Evolutionary conservation across 1,284 basidiomycete genomes (phyloP).

Genomic region (Ceratobasidium sp.): DNA sequence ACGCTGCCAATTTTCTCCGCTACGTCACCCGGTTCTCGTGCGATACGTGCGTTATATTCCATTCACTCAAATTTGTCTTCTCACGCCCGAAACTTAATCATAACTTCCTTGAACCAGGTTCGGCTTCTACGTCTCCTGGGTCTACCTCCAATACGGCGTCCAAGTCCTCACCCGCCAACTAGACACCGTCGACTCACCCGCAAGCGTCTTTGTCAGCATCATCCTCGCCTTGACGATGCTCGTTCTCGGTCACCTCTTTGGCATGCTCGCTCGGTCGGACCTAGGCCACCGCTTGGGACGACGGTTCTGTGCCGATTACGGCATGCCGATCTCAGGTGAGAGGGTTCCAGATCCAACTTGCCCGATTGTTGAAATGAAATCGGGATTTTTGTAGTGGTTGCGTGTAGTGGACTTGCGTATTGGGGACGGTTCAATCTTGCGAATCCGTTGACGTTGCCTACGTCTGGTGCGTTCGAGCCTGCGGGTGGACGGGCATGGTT

Average conservation of each 20-base stretch:
- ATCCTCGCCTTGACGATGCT: constrained; percentile 84
- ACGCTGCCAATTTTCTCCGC: constrained; percentile 82
- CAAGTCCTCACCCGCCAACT: constrained; percentile 86
- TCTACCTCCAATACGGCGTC: constrained; percentile 91
- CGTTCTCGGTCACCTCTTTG: constrained; percentile 78
- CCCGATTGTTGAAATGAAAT: background rate
- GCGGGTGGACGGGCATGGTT: constrained; percentile 87
- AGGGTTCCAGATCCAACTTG: background rate
- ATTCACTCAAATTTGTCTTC: constrained; percentile 61
- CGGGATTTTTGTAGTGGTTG: constrained; percentile 66
- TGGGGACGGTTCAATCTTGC: constrained; percentile 83
- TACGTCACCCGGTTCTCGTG: constrained; percentile 93
- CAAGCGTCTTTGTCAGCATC: constrained; percentile 77
- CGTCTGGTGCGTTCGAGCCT: constrained; percentile 76
- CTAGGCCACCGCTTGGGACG: constrained; percentile 77
- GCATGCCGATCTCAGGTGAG: constrained; percentile 78
- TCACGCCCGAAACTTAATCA: background rate
- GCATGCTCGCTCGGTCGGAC: constrained; percentile 70
- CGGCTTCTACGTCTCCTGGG: constrained; percentile 53
- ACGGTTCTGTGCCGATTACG: constrained; percentile 83
- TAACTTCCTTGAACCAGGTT: constrained; percentile 6
- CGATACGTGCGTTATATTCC: constrained; percentile 94
- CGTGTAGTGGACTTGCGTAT: constrained; percentile 76
- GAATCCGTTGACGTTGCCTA: constrained; percentile 76
- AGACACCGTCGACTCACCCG: constrained; percentile 58